A percentile compares a stretch with the other conserved stretches of the same genome.
Conservation (phyloP, 345 rosid genomes). For the Salix arbutifolia region DNA sequence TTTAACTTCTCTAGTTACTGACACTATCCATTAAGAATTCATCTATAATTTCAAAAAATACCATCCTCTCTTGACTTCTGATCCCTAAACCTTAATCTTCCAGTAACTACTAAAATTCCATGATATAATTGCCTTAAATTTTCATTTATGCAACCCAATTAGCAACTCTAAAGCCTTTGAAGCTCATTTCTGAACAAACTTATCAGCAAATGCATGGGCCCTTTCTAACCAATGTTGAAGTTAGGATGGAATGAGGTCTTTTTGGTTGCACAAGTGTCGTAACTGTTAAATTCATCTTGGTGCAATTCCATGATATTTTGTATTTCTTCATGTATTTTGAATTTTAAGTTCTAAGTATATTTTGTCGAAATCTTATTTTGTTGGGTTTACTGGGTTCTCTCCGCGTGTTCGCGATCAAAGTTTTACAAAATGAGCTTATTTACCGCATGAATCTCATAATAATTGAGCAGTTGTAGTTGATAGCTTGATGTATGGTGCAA, state of each 20-base stretch:
- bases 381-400: not conserved
- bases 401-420: not conserved
- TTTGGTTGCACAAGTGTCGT: not conserved
- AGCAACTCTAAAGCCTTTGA: not conserved
- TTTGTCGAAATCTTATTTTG: not conserved
- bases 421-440: not conserved
- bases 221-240: not conserved
- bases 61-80: not conserved
- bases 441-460: not conserved
- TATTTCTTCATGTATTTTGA: not conserved
- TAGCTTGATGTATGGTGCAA: not conserved
- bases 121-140: not conserved
- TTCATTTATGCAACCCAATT: not conserved
- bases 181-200: not conserved
- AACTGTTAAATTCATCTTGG: not conserved
- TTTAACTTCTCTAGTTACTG: not conserved
- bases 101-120: not conserved
- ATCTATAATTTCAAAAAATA: not conserved
- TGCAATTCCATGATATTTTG: not conserved
- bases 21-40: not conserved
- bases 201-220: not conserved
- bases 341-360: not conserved
- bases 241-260: not conserved
- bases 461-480: not conserved
- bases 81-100: not conserved